Evolutionary conservation across 2,329 filamentous ascomycete genomes (phyloP), one percentile per base, ranked within the genome.

Genomic region (Aspergillus ruber): DNA sequence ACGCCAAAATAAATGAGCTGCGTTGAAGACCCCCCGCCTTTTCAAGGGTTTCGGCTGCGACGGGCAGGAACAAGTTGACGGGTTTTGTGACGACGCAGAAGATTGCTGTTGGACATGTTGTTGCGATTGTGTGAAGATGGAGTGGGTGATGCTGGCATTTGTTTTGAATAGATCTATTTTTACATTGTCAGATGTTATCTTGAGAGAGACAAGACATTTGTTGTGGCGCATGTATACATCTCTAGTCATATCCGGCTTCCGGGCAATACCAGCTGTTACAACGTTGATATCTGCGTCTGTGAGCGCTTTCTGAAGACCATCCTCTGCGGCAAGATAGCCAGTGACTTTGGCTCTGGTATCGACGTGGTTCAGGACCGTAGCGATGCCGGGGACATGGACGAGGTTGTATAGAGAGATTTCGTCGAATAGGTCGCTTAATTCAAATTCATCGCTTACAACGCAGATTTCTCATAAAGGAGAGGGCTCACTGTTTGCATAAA

Each of bases 191-290:
- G n/a, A n/a, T n/a, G n/a, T n/a, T n/a, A n/a, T n/a, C n/a, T n/a
- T n/a, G n/a, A n/a, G n/a, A n/a, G n/a, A n/a, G n/a, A n/a, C n/a
- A n/a, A n/a, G n/a, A n/a, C n/a, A n/a, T n/a, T n/a, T n/a, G n/a
- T n/a, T n/a, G n/a, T n/a, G n/a, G n/a, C n/a, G n/a, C n/a, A n/a
- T n/a, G n/a, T n/a, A n/a, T n/a, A n/a, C n/a, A 44, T 50, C 48
- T 47, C 45, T 50, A 1, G 48, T 50, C 48, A 50, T 50, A 9
- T 23, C 48, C 5, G 45, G 48, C 42, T 47, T 50, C 20, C 48
- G n/a, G 13, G 48, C 48, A 47, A 50, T 50, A 21, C 45, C 45
- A 25, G 48, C 44, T 2, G 42, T 47, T 8, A 50, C 44, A 15
- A 50, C 48, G 38, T 47, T 35, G 17, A 50, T 44, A 27, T 50